Evolutionary conservation across 2,329 filamentous ascomycete genomes (phyloP).

Genomic region (Botryosphaeria dothidea): DNA sequence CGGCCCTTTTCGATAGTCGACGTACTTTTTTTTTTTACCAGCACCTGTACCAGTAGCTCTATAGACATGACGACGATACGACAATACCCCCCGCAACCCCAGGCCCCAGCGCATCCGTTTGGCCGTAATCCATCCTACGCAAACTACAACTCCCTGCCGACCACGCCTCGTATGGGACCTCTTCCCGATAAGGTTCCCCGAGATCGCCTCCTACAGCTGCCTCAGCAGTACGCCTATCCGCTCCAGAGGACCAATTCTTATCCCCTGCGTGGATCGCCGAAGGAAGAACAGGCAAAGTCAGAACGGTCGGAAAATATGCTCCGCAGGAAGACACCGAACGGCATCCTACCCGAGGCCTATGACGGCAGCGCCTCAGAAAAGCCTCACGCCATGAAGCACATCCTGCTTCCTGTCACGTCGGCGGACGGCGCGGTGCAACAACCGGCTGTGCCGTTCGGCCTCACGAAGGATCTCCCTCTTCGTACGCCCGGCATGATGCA

Average conservation of each 20-base stretch:
- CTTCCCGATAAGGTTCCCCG: constrained; percentile 17
- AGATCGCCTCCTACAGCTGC: constrained; percentile 25
- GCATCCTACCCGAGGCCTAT: constrained; percentile 89
- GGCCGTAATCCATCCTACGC: constrained; percentile 24
- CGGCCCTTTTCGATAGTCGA: not conserved
- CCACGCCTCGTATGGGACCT: constrained; percentile 21
- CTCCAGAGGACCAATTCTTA: constrained; percentile 41
- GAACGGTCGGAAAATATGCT: constrained; percentile 70
- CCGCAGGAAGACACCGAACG: constrained; percentile 88
- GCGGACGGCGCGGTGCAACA: constrained; percentile 36
- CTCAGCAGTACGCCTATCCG: constrained; percentile 42
- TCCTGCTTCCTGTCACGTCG: constrained; percentile 67
- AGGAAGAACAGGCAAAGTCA: constrained; percentile 26
- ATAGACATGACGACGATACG: constrained; percentile 41
- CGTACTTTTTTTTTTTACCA: not conserved
- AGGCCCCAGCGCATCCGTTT: constrained; percentile 28
- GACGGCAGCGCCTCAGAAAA: constrained; percentile 75
- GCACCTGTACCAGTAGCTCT: constrained; percentile 10
- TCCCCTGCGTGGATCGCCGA: constrained; percentile 28
- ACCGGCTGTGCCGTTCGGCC: constrained; percentile 28
- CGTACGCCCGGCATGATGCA: constrained; percentile 28
- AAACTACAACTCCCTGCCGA: constrained; percentile 28
- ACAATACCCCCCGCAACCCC: constrained; percentile 37
- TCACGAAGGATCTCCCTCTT: constrained; percentile 39
- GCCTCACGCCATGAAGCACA: constrained; percentile 78